Evolutionary conservation across 441 rosid genomes (phyloP), one percentile per base, ranked within the genome.

Genomic region (Gossypium gossypioides): DNA sequence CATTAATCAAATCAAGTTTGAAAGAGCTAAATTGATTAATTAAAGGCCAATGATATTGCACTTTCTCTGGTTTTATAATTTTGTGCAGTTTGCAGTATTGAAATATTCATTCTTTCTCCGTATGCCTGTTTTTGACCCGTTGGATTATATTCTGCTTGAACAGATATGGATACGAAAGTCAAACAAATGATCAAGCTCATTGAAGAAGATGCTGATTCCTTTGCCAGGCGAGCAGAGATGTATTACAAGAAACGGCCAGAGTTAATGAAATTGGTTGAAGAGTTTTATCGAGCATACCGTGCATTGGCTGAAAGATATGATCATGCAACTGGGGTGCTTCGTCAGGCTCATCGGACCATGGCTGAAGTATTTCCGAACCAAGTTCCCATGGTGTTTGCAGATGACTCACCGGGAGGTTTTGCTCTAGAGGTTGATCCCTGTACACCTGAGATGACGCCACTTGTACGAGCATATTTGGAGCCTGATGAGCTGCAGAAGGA

Each of bases 161-260:
- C 87, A 96, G 99, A 90, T 83, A 96, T 96, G 98, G 98, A 96
- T 79, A 78, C 81, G 69, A 96, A 91, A 76, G 97, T 96, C 56
- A 93, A 88, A 48, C 93, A 89, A 63, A 96, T 96, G 99, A 93
- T 96, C 82, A 96, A 88, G 82, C 91, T 96, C 76, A 85, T 93
- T 25, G 99, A 96, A 86, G 96, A 93, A 83, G 99, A 96, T 84
- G 99, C 98, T 54, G 99, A 96, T 79, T 92, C 99, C 8, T 96
- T 96, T 81, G 99, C 99, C 62, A 87, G 93, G 80, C 85, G 98
- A 83, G 99, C 99, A 25, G 99, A 96, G 74, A 91, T 96, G 99
- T 94, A 92, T 72, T 94, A 92, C 73, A 92, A 89, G 86, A 87
- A 93, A 83, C 92, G 99, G 34, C 98, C 98, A 16, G 98, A 96